Evolutionary conservation across 1,284 basidiomycete genomes (phyloP).

Genomic region (Austropuccinia psidii): DNA sequence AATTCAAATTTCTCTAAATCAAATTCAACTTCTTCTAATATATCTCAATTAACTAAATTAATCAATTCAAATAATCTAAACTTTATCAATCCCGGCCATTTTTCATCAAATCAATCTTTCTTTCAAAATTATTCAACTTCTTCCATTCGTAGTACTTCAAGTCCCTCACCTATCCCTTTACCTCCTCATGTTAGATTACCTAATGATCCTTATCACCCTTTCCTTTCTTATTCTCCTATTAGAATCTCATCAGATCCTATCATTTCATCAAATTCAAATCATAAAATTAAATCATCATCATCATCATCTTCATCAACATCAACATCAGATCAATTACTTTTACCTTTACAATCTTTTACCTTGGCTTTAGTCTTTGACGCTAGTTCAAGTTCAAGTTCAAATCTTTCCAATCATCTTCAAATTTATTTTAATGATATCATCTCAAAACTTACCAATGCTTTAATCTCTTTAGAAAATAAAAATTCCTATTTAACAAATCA

Average conservation of each 20-base stretch:
- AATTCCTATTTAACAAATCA: constrained; percentile 29
- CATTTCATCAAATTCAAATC: neutral
- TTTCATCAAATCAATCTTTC: neutral
- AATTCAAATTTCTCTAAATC: neutral
- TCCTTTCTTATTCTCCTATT: neutral
- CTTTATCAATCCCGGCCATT: constrained; percentile 17
- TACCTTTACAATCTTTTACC: constrained; percentile 35
- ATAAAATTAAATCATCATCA: neutral
- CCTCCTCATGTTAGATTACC: neutral
- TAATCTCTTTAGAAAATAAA: constrained; percentile 28
- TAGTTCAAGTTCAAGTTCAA: constrained; percentile 23
- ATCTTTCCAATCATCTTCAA: constrained; percentile 35
- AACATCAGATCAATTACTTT: no score
- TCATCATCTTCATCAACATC: neutral
- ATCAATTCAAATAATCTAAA: no score
- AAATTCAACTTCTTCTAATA: constrained; percentile 8
- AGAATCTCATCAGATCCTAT: neutral
- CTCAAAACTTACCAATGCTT: constrained; percentile 31
- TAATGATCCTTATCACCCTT: constrained; percentile 12
- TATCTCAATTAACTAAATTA: constrained; percentile 34
- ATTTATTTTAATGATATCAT: constrained; percentile 34
- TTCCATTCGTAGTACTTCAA: constrained; percentile 34
- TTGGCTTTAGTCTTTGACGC: constrained; percentile 36
- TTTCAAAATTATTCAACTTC: neutral
- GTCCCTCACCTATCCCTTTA: constrained; percentile 22